Base-by-base conservation (phyloP, 2,329 filamentous ascomycete species). In the Penicillium fuscoglaucum region DNA sequence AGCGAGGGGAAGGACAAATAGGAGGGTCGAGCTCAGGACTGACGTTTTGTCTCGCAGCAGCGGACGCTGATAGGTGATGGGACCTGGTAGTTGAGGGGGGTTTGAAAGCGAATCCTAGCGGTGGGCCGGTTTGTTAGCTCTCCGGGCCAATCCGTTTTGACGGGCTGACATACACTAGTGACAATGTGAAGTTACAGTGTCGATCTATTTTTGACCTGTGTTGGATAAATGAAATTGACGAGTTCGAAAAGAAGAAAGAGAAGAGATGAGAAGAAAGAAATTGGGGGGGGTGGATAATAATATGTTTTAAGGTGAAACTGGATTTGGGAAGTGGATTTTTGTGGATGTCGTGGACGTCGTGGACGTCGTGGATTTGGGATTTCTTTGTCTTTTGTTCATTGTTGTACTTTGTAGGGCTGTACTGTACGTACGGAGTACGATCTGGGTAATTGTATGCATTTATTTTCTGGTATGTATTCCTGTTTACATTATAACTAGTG, bases 21-120 rank as follows among this genome's bases (percentile, higher is more conserved):
- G 53, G 50, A 63, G 41, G 37, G 40, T 35, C 55, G 45, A 51
- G 55, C 52, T 51, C 56, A 58, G 57, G 51, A 63, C 63, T 65
- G 61, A 67, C 61, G 70, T 70, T 70, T 69, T 67, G 63, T 67
- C 65, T 58, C 19, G 4, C 21, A 46, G 62, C n/a, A 46, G 43
- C 19, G 57, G 52, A 28, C 26, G 52, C 53, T 64, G 61, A 64
- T 66, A 60, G 62, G 62, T 29, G 54, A 56, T 43, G 21, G n/a
- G 13, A 35, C 10, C 29, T 47, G 40, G 29, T 47, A 19, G 29
- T 50, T 55, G 47, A 52, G 52, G 48, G 39, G 57, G 50, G 58
- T 48, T 47, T 31, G 24, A 58, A 55, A 48, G 40, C 33, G 40
- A 58, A 48, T 50, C 51, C 41, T 59, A 44, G 47, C 39, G n/a